Evolutionary conservation across 1,284 basidiomycete genomes (phyloP).

Genomic region (Volvariella volvacea): DNA sequence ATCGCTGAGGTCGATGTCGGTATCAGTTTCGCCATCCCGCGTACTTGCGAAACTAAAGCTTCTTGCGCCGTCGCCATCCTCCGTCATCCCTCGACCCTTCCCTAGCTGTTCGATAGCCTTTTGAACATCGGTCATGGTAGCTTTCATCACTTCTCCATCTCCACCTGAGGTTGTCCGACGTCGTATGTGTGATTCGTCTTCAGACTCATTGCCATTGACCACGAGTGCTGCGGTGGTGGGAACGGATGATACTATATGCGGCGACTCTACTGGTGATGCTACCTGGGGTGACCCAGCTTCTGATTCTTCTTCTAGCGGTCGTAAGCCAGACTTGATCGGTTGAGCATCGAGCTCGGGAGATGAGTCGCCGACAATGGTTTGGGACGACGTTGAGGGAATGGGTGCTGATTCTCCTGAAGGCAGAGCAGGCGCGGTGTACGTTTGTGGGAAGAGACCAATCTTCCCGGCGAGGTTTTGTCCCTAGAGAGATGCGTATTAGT

Average conservation of each 20-base stretch:
- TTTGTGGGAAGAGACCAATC: conserved; percentile 86
- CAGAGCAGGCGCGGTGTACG: conserved; percentile 72
- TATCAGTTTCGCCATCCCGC: conserved; percentile 42
- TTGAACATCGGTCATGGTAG: conserved; percentile 84
- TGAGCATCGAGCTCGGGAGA: conserved; percentile 13
- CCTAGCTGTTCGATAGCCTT: conserved; percentile 79
- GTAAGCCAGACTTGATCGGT: conserved; percentile 21
- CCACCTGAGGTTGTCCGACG: conserved; percentile 18
- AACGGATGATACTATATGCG: conserved; percentile 23
- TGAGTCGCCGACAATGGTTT: conserved; percentile 15
- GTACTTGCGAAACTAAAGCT: conserved; percentile 73
- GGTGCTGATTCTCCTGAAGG: conserved; percentile 15
- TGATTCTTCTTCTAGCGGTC: conserved; percentile 36
- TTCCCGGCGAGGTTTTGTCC: conserved; percentile 82
- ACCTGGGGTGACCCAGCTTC: conserved; percentile 26
- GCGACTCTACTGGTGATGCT: conserved; percentile 10
- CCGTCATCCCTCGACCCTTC: conserved; percentile 18
- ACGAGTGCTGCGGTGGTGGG: conserved; percentile 26
- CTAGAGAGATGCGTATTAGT: conserved; percentile 30
- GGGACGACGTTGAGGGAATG: conserved; percentile 17
- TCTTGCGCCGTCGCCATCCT: conserved; percentile 48
- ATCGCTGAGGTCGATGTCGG: conserved; percentile 44
- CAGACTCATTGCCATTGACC: conserved; percentile 20
- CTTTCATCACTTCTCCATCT: conserved; percentile 65
- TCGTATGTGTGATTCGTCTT: not conserved